Conservation (phyloP, 257 asterid species). For the Plantago elongata region DNA sequence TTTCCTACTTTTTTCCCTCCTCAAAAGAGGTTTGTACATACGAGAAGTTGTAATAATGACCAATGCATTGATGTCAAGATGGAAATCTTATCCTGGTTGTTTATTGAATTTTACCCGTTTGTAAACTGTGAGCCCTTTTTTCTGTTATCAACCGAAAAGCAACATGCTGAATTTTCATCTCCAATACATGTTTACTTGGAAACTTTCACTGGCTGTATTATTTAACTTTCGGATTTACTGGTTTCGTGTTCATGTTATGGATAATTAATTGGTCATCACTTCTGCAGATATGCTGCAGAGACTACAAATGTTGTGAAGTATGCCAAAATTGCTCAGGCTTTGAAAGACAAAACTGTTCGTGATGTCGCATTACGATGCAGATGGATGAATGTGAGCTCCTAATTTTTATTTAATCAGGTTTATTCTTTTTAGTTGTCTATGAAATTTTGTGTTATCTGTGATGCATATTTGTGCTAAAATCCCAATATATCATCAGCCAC, state of each 20-base stretch:
- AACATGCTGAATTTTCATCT: slow-evolving; percentile 7
- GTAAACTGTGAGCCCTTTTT: background rate
- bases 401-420: background rate
- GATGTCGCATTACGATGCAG: slow-evolving; percentile 90
- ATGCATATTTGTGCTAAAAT: too few species aligned
- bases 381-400: slow-evolving; percentile 81
- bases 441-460: too few species aligned
- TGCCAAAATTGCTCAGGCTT: slow-evolving; percentile 76
- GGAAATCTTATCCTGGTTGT: too few species aligned
- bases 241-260: slow-evolving; percentile 5
- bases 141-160: background rate
- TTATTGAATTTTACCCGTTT: too few species aligned
- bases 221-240: slow-evolving; percentile 7
- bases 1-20: too few species aligned
- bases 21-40: too few species aligned
- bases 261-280: slow-evolving; percentile 14
- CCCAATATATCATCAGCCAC: too few species aligned
- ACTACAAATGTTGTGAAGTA: slow-evolving; percentile 40
- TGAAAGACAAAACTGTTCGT: slow-evolving; percentile 86
- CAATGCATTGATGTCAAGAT: too few species aligned
- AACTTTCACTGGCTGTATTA: slow-evolving; percentile 14
- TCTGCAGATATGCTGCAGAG: slow-evolving; percentile 75
- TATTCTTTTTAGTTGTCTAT: background rate
- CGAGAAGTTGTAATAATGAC: too few species aligned
- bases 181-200: background rate